Evolutionary conservation across 257 asterid species (phyloP).

Genomic region (Solanum bulbocastanum): DNA sequence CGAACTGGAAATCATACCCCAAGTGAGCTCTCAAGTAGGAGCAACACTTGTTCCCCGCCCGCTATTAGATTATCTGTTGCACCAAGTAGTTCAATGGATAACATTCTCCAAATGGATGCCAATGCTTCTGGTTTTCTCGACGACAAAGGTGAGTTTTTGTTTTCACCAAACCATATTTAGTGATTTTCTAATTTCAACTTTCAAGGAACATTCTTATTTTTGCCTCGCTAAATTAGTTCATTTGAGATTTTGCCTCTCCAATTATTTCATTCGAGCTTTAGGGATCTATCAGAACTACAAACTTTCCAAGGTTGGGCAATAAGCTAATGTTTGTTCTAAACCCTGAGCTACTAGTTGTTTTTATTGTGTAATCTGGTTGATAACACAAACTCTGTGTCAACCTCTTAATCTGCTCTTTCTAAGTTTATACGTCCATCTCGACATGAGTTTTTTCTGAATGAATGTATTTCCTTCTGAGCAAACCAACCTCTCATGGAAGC

Average conservation of each 20-base stretch:
- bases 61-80: constrained; percentile 39
- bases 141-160: not conserved
- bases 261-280: not conserved
- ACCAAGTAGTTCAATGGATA: constrained; percentile 47
- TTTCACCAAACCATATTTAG: not conserved
- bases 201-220: not conserved
- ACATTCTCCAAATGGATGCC: constrained; percentile 27
- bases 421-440: not conserved
- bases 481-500: not conserved
- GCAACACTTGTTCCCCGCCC: constrained; percentile 34
- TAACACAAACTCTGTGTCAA: not conserved
- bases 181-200: not conserved
- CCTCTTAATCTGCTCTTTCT: not conserved
- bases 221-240: not conserved
- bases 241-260: not conserved
- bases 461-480: not conserved
- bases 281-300: not conserved
- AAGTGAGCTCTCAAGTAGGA: constrained; percentile 32
- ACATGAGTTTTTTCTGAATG: not conserved
- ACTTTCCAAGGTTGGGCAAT: not conserved
- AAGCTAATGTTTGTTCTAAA: not conserved
- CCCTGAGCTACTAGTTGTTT: not conserved
- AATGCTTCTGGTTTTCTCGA: constrained; percentile 35
- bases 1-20: constrained; percentile 33
- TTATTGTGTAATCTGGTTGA: not conserved